Conservation (phyloP, 108 stramenopile genomes). For the Skeletonema marinoi region DNA sequence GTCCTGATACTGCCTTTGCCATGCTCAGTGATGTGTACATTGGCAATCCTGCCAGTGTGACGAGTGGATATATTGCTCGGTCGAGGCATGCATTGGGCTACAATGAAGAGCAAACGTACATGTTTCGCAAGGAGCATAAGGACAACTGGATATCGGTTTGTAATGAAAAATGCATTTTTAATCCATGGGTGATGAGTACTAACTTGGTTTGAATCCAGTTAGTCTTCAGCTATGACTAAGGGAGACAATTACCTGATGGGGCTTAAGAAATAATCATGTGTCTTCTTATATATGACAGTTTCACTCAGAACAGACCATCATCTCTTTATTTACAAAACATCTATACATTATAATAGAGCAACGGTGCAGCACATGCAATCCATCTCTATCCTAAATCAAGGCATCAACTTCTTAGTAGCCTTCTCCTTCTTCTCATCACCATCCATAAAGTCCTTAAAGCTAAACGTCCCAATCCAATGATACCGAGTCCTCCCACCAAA, state of each 20-base stretch:
- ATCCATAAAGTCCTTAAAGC: not conserved
- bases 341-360: not conserved
- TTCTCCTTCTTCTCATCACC: not conserved
- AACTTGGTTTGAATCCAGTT: not conserved
- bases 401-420: not conserved
- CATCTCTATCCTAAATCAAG: not conserved
- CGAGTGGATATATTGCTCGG: conserved; percentile 4
- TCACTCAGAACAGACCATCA: no score
- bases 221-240: not conserved
- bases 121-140: not conserved
- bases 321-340: not conserved
- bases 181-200: not conserved
- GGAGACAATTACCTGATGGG: not conserved
- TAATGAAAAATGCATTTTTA: not conserved
- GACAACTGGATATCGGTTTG: not conserved
- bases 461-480: conserved; percentile 2
- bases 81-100: conserved; percentile 21
- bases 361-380: not conserved
- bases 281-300: no score
- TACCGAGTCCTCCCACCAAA: not conserved
- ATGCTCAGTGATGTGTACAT: conserved; percentile 23
- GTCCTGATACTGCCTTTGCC: conserved; percentile 25
- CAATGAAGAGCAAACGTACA: not conserved
- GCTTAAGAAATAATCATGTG: no score
- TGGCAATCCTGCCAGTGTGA: conserved; percentile 20